These are phyloP conservation scores for Hortiboletus campestris DNA, from an alignment of 768 basidiomycete genomes.

Conservation along the genomic window DNA sequence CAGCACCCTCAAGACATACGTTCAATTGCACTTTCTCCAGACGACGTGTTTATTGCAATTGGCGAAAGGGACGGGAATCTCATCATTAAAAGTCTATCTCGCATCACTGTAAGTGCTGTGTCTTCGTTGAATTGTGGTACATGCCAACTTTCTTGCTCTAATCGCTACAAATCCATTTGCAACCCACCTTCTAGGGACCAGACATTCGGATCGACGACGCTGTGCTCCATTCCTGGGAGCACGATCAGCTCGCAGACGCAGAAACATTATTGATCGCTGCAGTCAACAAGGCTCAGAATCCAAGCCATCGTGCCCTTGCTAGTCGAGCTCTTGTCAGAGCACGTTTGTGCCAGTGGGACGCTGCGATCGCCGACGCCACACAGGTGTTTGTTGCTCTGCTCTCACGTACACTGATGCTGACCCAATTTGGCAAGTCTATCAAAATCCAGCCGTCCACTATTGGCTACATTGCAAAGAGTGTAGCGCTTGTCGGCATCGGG, in stretches of 20 bases:
- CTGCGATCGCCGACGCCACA: not conserved
- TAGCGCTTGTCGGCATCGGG: not conserved
- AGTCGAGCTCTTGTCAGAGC: not conserved
- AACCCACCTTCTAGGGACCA: not conserved
- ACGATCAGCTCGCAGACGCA: not conserved
- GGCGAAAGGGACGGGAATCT: too few species aligned
- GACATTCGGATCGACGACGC: not conserved
- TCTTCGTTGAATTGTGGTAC: too few species aligned
- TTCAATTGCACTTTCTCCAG: too few species aligned
- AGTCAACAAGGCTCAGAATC: not conserved
- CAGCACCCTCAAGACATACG: too few species aligned
- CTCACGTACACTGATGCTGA: not conserved
- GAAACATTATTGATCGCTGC: not conserved
- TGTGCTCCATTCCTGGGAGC: not conserved
- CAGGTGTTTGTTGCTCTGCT: not conserved
- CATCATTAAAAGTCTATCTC: too few species aligned
- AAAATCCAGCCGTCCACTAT: not conserved
- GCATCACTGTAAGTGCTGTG: too few species aligned
- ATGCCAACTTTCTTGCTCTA: too few species aligned
- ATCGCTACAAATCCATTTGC: not conserved
- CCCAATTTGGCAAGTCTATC: not conserved
- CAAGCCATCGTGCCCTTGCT: not conserved
- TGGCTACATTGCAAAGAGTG: not conserved
- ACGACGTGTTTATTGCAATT: too few species aligned
- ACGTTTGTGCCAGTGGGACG: not conserved